Percentiles rank a stretch among this genome's conserved stretches.
Conservation (phyloP, 2,329 filamentous ascomycete genomes). For the Sclerotinia glacialis region DNA sequence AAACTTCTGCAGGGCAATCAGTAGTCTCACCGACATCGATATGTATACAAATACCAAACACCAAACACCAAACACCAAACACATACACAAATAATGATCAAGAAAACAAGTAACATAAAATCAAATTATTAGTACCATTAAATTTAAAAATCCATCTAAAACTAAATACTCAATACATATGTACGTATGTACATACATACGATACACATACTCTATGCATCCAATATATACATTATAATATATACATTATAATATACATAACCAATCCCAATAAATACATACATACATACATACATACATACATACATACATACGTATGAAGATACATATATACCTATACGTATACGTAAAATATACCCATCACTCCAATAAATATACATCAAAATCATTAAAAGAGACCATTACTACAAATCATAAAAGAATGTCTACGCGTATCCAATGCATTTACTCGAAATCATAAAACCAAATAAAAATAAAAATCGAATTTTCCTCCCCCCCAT, state of each 20-base stretch:
- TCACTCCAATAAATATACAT: conserved; percentile 15
- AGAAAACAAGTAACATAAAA: not conserved
- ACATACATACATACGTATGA: not conserved
- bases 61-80: too few relatives aligned
- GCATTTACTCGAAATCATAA: conserved; percentile 13
- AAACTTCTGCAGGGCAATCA: too few relatives aligned
- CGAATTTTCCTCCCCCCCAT: conserved; percentile 1
- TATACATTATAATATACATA: conserved; percentile 2
- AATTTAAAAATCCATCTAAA: not conserved
- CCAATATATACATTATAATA: not conserved
- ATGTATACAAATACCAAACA: too few relatives aligned
- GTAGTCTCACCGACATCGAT: too few relatives aligned
- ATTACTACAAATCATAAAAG: conserved; percentile 15
- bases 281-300: not conserved
- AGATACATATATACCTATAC: conserved; percentile 11
- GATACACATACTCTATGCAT: not conserved
- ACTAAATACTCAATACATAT: too few relatives aligned
- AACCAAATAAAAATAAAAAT: not conserved
- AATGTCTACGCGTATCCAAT: conserved; percentile 12
- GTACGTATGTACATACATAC: not conserved
- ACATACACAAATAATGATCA: not conserved
- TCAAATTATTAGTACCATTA: not conserved
- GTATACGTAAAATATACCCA: conserved; percentile 1
- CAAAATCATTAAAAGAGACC: not conserved
- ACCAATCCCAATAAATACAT: not conserved